These are phyloP conservation scores for Singerocomus rubriflavus DNA, from an alignment of 1,284 basidiomycete species.

Conservation along the genomic window DNA sequence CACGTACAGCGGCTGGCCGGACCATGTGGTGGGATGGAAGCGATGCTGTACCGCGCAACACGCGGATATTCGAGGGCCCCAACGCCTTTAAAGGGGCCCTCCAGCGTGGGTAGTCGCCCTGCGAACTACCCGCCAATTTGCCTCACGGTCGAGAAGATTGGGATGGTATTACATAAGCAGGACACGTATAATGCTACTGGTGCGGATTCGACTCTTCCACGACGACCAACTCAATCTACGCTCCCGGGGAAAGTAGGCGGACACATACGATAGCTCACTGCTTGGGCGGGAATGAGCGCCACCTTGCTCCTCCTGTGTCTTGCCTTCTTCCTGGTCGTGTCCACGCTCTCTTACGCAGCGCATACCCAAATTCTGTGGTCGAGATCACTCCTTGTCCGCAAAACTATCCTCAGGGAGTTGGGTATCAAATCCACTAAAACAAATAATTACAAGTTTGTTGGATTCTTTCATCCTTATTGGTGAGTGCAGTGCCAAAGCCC, in stretches of 20 bases:
- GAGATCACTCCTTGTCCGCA: constrained; percentile 21
- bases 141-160: not conserved
- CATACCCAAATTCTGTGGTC: constrained; percentile 26
- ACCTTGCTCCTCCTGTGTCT: constrained; percentile 21
- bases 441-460: constrained; percentile 52
- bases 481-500: constrained; percentile 43
- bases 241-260: not conserved
- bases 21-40: constrained; percentile 11
- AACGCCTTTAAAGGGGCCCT: not conserved
- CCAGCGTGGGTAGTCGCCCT: not conserved
- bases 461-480: constrained; percentile 97
- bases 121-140: constrained; percentile 1
- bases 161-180: constrained; percentile 13
- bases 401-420: constrained; percentile 20
- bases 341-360: constrained; percentile 20
- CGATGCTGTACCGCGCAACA: constrained; percentile 9
- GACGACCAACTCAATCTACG: not conserved
- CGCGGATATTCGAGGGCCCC: not conserved
- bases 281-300: constrained; percentile 14
- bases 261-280: not conserved
- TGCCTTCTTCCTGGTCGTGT: constrained; percentile 9
- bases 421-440: constrained; percentile 1
- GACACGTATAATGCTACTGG: not conserved
- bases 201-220: constrained; percentile 5
- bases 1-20: not conserved